Evolutionary conservation across 2,329 filamentous ascomycete genomes (phyloP), one percentile per base, ranked within the genome.

Genomic region (Trichoderma simmonsii): DNA sequence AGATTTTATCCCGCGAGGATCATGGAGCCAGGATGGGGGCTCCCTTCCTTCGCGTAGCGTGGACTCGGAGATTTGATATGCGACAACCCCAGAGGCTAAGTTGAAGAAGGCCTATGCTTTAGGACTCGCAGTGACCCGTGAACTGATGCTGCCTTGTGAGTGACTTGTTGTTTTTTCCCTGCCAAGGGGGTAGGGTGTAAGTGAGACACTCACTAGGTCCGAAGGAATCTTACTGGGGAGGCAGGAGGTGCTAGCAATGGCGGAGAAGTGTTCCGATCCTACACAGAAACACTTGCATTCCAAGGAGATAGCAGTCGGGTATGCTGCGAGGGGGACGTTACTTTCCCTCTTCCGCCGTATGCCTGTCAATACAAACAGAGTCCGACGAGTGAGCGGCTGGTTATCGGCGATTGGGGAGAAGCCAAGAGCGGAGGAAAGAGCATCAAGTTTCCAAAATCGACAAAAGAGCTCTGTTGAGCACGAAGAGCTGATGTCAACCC

Each of bases 61-160:
- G 76, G 76, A 72, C 72, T 81, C 80, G 81, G 80, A 82, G 78
- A 82, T 82, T 83, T 81, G 81, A 79, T 81, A 77, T 75, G 75
- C 76, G 75, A 77, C 75, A 67, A 74, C 75, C 73, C 70, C 74
- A 79, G 75, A 78, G 75, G 75, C 75, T 76, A 80, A 79, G 72
- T 75, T 77, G 73, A 72, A 78, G 75, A 74, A 74, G 76, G 77
- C 30, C 30, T 59, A 76, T 79, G 74, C 76, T 75, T 78, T 81
- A 15, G 75, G 74, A 39, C 76, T 75, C 78, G 74, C 73, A 72
- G 74, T 70, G 75, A 75, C 75, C 76, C 76, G 78, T 80, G 77
- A 21, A 79, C 76, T 78, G 73, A 79, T 77, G 77, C 75, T 32
- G 73, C 67, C 77, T 77, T 76, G 54, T 75, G 72, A 77, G 73